Conservation (phyloP, 2,329 filamentous ascomycete species). For the Leptographium radiaticola region DNA sequence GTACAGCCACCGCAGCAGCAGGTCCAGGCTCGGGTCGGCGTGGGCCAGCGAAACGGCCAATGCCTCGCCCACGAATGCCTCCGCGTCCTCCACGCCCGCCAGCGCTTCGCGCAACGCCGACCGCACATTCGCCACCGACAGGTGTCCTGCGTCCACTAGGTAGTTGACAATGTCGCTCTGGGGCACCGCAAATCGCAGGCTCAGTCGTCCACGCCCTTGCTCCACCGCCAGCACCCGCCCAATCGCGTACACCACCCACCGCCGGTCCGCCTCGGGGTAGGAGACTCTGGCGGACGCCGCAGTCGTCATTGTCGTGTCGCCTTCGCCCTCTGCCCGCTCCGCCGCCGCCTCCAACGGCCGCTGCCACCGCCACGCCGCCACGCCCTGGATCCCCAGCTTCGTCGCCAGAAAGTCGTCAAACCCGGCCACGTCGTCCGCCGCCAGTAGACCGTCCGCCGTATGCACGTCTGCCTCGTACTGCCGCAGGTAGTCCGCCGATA, state of each 20-base stretch:
- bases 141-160: conserved; percentile 45
- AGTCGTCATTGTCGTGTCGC: neutral
- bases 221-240: conserved; percentile 37
- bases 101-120: conserved; percentile 41
- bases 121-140: conserved; percentile 45
- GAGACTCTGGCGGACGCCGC: neutral
- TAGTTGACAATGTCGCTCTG: conserved; percentile 44
- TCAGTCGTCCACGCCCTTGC: conserved; percentile 13
- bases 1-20: conserved; percentile 53
- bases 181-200: conserved; percentile 27
- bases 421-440: conserved; percentile 28
- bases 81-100: conserved; percentile 25
- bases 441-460: conserved; percentile 34
- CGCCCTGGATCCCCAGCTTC: conserved; percentile 30
- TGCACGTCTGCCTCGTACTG: conserved; percentile 30
- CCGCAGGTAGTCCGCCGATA: conserved; percentile 35
- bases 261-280: conserved; percentile 46
- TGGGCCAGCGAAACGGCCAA: conserved; percentile 49
- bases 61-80: conserved; percentile 42
- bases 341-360: conserved; percentile 13
- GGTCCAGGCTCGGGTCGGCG: conserved; percentile 54
- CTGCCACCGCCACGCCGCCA: conserved; percentile 11
- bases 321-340: conserved; percentile 6
- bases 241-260: conserved; percentile 52
- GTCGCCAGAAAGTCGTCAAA: conserved; percentile 29